A percentile compares a stretch with the other conserved stretches of the same genome.
Conservation (phyloP, 805 yeast genomes). For the Komagataella phaffii region DNA sequence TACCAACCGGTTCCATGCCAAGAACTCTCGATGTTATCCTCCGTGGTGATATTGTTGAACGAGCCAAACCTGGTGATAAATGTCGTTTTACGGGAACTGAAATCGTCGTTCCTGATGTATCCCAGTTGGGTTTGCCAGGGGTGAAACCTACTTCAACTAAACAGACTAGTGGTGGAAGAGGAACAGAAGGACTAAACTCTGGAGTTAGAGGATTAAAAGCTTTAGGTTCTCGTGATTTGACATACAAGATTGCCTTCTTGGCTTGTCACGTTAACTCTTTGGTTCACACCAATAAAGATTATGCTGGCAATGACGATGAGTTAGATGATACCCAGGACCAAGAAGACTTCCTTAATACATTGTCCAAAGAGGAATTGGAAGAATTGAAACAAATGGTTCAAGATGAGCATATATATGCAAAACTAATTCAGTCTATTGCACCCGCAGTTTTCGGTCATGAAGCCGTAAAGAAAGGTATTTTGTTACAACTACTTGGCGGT, state of each 20-base stretch:
- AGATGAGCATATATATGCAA: slow-evolving; percentile 73
- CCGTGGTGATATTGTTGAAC: slow-evolving; percentile 88
- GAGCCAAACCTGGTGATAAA: slow-evolving; percentile 95
- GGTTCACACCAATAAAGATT: slow-evolving; percentile 12
- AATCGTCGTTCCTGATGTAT: slow-evolving; percentile 87
- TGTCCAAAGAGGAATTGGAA: slow-evolving; percentile 69
- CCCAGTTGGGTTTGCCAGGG: slow-evolving; percentile 92
- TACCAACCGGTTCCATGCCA: slow-evolving; percentile 98
- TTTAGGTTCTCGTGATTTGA: slow-evolving; percentile 89
- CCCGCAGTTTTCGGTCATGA: slow-evolving; percentile 98
- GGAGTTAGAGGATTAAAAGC: slow-evolving; percentile 85
- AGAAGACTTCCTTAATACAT: slow-evolving; percentile 63
- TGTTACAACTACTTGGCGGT: slow-evolving; percentile 85
- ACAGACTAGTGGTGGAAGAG: slow-evolving; percentile 35
- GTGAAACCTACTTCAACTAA: slow-evolving; percentile 74
- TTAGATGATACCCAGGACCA: slow-evolving; percentile 57
- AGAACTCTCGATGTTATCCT: slow-evolving; percentile 86
- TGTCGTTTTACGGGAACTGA: slow-evolving; percentile 90
- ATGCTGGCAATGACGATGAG: slow-evolving; percentile 14
- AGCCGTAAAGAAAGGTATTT: slow-evolving; percentile 79
- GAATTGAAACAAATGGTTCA: slow-evolving; percentile 86
- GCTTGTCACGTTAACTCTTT: slow-evolving; percentile 82
- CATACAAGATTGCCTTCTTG: slow-evolving; percentile 81
- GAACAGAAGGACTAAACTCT: slow-evolving; percentile 55
- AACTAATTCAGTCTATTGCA: slow-evolving; percentile 78